phyloP scores from a whole-genome alignment of 2,329 filamentous ascomycete genomes.

The Grosmannia penicillata region DNA sequence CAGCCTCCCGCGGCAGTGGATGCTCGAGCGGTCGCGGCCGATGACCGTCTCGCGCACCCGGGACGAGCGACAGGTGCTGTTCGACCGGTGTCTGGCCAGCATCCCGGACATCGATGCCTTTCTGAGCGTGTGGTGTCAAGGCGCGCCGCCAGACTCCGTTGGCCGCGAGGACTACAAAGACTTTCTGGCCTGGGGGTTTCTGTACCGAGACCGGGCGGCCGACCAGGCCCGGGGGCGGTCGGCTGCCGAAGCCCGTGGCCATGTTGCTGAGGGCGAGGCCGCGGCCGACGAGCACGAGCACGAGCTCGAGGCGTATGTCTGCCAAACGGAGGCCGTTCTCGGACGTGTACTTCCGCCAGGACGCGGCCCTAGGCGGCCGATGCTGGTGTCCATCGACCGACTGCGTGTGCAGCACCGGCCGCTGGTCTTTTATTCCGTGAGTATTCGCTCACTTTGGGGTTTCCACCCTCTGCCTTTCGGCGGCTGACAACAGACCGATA shows the following conservation, averaged over 20 bases:
- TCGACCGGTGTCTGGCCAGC: background rate
- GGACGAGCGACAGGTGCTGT: background rate
- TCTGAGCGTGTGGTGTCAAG: background rate
- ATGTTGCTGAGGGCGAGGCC: too few relatives aligned
- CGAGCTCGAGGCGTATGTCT: background rate
- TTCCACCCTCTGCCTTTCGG: background rate
- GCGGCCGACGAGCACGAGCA: background rate
- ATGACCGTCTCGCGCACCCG: background rate
- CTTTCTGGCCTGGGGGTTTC: slow-evolving; percentile 1
- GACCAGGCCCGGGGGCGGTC: too few relatives aligned
- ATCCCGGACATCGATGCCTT: background rate
- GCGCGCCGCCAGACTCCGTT: background rate
- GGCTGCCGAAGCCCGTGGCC: too few relatives aligned
- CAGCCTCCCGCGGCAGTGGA: background rate
- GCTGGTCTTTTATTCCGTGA: background rate
- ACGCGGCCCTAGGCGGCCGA: background rate
- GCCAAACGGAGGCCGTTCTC: background rate
- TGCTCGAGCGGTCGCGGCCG: background rate
- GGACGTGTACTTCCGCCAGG: background rate
- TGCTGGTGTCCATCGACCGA: background rate
- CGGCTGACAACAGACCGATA: background rate
- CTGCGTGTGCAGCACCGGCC: slow-evolving; percentile 1
- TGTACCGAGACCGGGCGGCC: background rate
- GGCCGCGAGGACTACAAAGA: background rate
- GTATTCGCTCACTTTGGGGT: background rate